phyloP scores from a whole-genome alignment of 352 stramenopile species.

The Phytophthora foliorum region DNA sequence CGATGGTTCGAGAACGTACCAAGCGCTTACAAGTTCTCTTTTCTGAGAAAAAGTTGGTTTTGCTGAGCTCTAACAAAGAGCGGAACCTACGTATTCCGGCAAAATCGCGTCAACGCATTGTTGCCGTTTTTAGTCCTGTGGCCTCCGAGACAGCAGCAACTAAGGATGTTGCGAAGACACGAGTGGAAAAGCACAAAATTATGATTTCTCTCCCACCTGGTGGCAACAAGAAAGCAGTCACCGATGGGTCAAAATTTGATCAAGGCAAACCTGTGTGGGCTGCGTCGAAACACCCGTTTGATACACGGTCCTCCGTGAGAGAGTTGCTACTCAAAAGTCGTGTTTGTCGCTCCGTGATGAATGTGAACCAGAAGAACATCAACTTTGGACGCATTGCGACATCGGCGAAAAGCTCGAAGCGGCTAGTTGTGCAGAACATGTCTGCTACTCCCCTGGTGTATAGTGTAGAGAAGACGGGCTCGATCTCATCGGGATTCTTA shows the following conservation, averaged over 20 bases:
- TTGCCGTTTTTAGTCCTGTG: conserved; percentile 80
- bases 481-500: conserved; percentile 91
- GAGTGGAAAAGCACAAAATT: conserved; percentile 90
- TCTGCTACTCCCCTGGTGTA: conserved; percentile 88
- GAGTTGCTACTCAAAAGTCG: conserved; percentile 88
- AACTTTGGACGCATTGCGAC: conserved; percentile 91
- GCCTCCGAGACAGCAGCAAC: conserved; percentile 40
- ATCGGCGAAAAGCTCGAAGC: conserved; percentile 89
- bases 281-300: conserved; percentile 84
- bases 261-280: conserved; percentile 70
- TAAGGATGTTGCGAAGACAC: conserved; percentile 66
- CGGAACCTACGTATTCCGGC: conserved; percentile 81
- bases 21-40: conserved; percentile 76
- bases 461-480: conserved; percentile 90
- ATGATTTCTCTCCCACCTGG: conserved; percentile 88
- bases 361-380: conserved; percentile 94
- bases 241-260: conserved; percentile 66
- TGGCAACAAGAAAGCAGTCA: conserved; percentile 86
- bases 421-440: conserved; percentile 89
- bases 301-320: conserved; percentile 78
- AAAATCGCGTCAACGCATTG: conserved; percentile 81
- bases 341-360: conserved; percentile 89
- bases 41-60: conserved; percentile 74
- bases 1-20: conserved; percentile 77
- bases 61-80: conserved; percentile 75